Evolutionary conservation across 2,329 filamentous ascomycete genomes (phyloP), one percentile per base, ranked within the genome.

Genomic region (Sclerotiophoma versabilis): DNA sequence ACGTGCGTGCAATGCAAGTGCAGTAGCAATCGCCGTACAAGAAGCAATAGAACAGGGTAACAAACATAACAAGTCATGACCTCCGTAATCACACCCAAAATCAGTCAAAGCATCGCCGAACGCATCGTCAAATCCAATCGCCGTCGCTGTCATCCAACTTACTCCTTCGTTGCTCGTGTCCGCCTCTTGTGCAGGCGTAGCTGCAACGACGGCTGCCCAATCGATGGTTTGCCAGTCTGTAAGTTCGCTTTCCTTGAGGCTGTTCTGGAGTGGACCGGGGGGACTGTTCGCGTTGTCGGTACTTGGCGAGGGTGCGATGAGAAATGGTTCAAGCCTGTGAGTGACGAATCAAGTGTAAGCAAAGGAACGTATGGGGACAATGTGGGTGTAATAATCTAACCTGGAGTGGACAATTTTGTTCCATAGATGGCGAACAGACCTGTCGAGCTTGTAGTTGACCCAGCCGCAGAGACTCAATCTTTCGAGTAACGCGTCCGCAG

Each of bases 381-480:
- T 6, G n/a, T 30, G 46, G 47, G 61, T 64, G 32, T 59, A 64
- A 64, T 65, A 56, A 49, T 72, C 71, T 73, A 66, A 75, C 71
- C 72, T 74, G 66, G 69, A 53, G 60, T 67, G 51, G 53, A 68
- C 49, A 3, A 74, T 72, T 25, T 57, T 61, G 26, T 63, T 60
- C 71, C 71, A 75, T 19, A 75, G 52, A 33, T 60, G 43, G 34
- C 57, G 49, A 26, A 70, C 71, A 48, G 69, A 70, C 44, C 65
- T 54, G 38, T 72, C 68, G 15, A 75, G 66, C 57, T 74, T 73
- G 60, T 69, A 74, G 54, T 65, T 68, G 48, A 75, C 72, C 73
- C 73, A 75, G 43, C 72, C 71, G 47, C 70, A 75, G 20, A 68
- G 41, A 32, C 69, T 67, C n/a, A 75, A 56, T 32, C 68, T 63